Base-by-base conservation (phyloP, 2,329 filamentous ascomycete species). In the Beauveria sp. region DNA sequence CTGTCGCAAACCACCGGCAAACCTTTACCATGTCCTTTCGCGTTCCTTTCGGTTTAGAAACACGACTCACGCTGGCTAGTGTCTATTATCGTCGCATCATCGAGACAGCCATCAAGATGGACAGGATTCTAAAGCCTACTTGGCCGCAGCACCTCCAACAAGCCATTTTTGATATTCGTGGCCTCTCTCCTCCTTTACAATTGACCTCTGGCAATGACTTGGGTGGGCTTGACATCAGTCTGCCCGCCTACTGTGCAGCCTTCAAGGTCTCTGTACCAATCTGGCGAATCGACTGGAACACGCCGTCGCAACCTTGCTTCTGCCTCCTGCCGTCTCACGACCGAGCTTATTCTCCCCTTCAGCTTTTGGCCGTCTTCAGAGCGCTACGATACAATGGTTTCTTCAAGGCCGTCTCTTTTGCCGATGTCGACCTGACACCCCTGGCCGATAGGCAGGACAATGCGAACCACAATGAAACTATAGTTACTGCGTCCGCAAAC, bases 381-480 rank as follows among this genome's bases (percentile, higher is more conserved):
- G 80, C 82, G 2, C 70, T 84, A 62, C 76, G 82, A 10, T 85
- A 83, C 67, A 85, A 85, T 59, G 82, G 81, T 64, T 84, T 80
- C 65, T 84, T 85, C 70, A 81, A 80, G 62, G 80, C 81, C 0
- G 69, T 85, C n/a, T 84, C 80, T 2, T 83, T 85, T 63, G 70
- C 73, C 10, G 76, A 80, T 57, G 75, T 84, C 16, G 79, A 84
- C 64, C 72, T 85, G 22, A 77, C 76, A 1, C 66, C 72, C 8
- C 66, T 76, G 14, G 68, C 68, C 34, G 70, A 70, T 43, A 73
- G 69, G 53, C 74, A 74, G 52, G 82, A 84, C 62, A 75, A 75
- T 48, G 67, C 34, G 34, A 37, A 37, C 34, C 72, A 2, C 71
- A 74, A 5, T 76, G 75, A 22, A 76, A 79, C 62, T 75, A 76